Base-by-base conservation (phyloP, 176 grass and related monocot species). In the Ananas comosus region DNA sequence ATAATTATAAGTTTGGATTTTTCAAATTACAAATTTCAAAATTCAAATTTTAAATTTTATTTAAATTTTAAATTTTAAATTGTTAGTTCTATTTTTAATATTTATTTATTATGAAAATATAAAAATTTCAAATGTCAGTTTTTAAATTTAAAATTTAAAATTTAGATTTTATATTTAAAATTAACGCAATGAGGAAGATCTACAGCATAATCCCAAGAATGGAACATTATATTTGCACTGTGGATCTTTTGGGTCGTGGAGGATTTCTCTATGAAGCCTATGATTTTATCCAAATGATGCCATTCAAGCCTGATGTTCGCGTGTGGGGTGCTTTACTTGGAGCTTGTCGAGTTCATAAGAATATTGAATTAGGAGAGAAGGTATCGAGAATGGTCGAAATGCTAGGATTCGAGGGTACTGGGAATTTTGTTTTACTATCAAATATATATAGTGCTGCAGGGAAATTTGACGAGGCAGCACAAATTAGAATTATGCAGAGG, bases 201-300 rank as follows among this genome's bases (percentile, higher is more conserved):
- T 91, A 91, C 64, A 77, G 69, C 51, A 81, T 96, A 29, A 56
- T 51, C 67, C 87, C 91, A 47, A 91, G 88, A 74, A 88, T 91
- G 81, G 88, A 91, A 72, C 91, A 96, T 78, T 96, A 83, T 69
- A 91, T 91, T 52, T 78, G 71, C 75, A 88, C 91, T 79, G 85
- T 88, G 53, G 91, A 96, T 91, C 79, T 96, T 75, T 78, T 96
- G 76, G 80, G 85, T 21, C 89, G 82, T 70, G 88, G 91, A 63
- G 91, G 91, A 74, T 81, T 83, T 67, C 85, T 91, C 24, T 63
- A 81, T 50, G 91, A 96, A 81, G 85, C 81, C 33, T 88, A 83
- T 70, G 64, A 84, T 52, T 91, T 91, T 76, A 88, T 91, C 76
- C 78, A 70, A 58, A 74, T 52, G 28, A 96, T 96, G 88, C 82